Evolutionary conservation across 2,329 filamentous ascomycete genomes (phyloP).

Genomic region (Truncatella angustata): DNA sequence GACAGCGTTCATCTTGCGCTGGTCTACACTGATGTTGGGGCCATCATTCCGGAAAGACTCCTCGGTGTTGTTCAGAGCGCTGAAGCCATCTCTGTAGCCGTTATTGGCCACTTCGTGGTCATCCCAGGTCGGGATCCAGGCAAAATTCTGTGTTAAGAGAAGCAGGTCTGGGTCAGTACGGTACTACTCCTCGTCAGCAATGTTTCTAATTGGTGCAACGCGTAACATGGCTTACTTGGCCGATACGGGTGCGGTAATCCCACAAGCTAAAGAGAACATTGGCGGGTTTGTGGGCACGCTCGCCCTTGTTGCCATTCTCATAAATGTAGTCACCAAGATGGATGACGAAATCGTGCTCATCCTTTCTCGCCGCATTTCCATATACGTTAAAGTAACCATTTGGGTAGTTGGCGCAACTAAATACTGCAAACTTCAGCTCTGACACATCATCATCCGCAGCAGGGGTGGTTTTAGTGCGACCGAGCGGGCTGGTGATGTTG

Average conservation of each 20-base stretch:
- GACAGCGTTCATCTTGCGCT: slow-evolving; percentile 72
- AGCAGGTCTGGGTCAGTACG: slow-evolving; percentile 40
- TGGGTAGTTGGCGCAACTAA: slow-evolving; percentile 33
- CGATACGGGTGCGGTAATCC: slow-evolving; percentile 42
- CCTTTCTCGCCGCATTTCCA: slow-evolving; percentile 40
- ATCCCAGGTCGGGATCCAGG: slow-evolving; percentile 47
- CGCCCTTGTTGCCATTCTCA: slow-evolving; percentile 44
- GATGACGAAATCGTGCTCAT: slow-evolving; percentile 42
- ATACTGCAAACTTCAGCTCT: slow-evolving; percentile 29
- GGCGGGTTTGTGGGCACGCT: slow-evolving; percentile 24
- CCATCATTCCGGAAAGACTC: slow-evolving; percentile 57
- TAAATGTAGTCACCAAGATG: slow-evolving; percentile 59
- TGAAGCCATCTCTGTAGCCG: slow-evolving; percentile 60
- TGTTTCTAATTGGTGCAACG: too few species aligned
- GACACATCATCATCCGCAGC: slow-evolving; percentile 23
- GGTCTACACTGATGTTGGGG: slow-evolving; percentile 60
- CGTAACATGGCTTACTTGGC: slow-evolving; percentile 22
- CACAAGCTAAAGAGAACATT: slow-evolving; percentile 32
- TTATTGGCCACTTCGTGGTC: slow-evolving; percentile 61
- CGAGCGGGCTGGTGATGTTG: slow-evolving; percentile 26
- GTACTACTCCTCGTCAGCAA: slow-evolving; percentile 26
- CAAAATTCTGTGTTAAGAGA: slow-evolving; percentile 37
- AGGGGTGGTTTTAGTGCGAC: slow-evolving; percentile 34
- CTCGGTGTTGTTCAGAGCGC: slow-evolving; percentile 54
- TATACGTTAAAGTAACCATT: slow-evolving; percentile 49